Percentiles rank a stretch among this genome's conserved stretches.
Conservation (phyloP, 805 yeast species). For the Naumovozyma castellii region DNA sequence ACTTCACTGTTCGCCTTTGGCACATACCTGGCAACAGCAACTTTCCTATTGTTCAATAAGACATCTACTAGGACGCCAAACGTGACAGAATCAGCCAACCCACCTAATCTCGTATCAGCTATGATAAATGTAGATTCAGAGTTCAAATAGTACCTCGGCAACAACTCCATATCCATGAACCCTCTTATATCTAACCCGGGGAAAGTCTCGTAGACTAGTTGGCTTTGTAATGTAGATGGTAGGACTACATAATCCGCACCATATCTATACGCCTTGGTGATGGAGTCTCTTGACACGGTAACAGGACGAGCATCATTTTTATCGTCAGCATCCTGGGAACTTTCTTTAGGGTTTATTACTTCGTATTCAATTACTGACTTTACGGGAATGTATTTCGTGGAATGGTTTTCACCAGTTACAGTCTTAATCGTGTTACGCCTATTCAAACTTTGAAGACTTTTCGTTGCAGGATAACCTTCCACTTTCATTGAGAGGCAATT, state of each 20-base stretch:
- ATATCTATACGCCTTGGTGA: slow-evolving; percentile 56
- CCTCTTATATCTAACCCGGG: slow-evolving; percentile 61
- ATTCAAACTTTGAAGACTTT: slow-evolving; percentile 18
- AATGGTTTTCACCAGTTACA: slow-evolving; percentile 1
- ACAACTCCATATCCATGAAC: slow-evolving; percentile 34
- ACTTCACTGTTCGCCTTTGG: slow-evolving; percentile 40
- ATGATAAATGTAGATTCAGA: slow-evolving; percentile 51
- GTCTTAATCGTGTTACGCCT: slow-evolving; percentile 11
- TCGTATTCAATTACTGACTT: slow-evolving; percentile 20
- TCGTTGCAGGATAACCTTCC: slow-evolving; percentile 51
- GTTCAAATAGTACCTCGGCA: slow-evolving; percentile 53
- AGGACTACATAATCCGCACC: slow-evolving; percentile 51
- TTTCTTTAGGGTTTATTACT: slow-evolving; percentile 12
- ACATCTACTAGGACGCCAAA: slow-evolving; percentile 44
- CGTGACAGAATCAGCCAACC: slow-evolving; percentile 33
- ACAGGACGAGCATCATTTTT: slow-evolving; percentile 26
- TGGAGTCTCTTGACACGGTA: slow-evolving; percentile 30
- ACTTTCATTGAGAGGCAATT: slow-evolving; percentile 36
- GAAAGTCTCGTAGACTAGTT: slow-evolving; percentile 32
- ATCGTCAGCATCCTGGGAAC: slow-evolving; percentile 12
- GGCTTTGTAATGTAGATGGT: slow-evolving; percentile 38
- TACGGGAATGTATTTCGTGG: slow-evolving; percentile 9
- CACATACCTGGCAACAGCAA: slow-evolving; percentile 59
- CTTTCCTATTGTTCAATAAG: slow-evolving; percentile 37
- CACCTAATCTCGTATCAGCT: slow-evolving; percentile 28